Conservation (phyloP, 352 stramenopile genomes). For the Pythium periplocum region DNA sequence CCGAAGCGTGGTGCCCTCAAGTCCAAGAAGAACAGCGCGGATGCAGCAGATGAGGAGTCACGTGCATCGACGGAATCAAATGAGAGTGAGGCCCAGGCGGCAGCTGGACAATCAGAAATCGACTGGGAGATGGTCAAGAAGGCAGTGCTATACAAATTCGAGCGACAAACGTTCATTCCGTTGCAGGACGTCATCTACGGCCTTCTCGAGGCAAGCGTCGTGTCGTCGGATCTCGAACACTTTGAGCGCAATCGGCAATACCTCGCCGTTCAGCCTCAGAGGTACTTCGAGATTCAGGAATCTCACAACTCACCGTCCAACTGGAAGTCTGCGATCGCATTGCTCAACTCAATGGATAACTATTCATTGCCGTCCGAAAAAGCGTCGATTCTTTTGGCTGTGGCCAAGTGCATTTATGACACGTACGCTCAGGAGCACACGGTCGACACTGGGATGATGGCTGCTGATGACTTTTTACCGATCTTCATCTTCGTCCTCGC, state of each 20-base stretch:
- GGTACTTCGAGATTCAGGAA: slow-evolving; percentile 56
- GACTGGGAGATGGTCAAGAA: slow-evolving; percentile 49
- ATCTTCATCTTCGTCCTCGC: slow-evolving; percentile 77
- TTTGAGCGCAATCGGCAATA: slow-evolving; percentile 53
- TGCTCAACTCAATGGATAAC: slow-evolving; percentile 66
- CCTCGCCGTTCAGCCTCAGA: slow-evolving; percentile 37
- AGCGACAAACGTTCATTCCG: slow-evolving; percentile 59
- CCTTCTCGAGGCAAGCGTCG: slow-evolving; percentile 32
- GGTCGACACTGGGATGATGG: slow-evolving; percentile 29
- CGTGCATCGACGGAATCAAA: no score
- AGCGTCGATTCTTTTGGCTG: slow-evolving; percentile 51
- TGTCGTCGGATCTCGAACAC: slow-evolving; percentile 30
- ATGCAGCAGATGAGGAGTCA: no score
- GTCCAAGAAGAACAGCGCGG: no score
- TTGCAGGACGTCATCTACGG: slow-evolving; percentile 67
- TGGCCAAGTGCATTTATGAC: slow-evolving; percentile 70
- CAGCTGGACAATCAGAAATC: slow-evolving; percentile 3
- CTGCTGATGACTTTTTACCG: slow-evolving; percentile 71
- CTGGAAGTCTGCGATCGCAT: slow-evolving; percentile 38
- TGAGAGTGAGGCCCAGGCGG: background rate
- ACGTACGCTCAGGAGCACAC: slow-evolving; percentile 47
- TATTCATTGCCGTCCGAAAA: slow-evolving; percentile 71
- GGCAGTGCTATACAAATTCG: slow-evolving; percentile 52
- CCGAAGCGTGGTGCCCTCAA: slow-evolving; percentile 2
- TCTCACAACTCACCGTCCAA: slow-evolving; percentile 45